Evolutionary conservation across 2,329 filamentous ascomycete genomes (phyloP), one percentile per base, ranked within the genome.

Genomic region (Ceratocystis variospora): DNA sequence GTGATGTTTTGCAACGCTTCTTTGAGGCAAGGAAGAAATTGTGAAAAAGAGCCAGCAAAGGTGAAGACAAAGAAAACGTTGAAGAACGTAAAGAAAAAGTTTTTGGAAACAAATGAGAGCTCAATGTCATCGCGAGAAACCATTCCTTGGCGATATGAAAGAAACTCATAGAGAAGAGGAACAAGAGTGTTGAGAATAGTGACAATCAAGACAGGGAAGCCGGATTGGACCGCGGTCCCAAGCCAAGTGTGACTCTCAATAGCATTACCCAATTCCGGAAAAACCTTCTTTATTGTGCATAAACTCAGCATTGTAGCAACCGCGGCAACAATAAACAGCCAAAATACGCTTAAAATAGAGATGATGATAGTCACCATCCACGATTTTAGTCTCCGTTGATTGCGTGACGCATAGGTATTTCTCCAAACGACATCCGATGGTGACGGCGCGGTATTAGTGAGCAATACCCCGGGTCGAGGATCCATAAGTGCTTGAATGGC

Each of bases 21-120:
- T 65, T 84, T 84, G 61, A 97, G 80, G 64, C 88, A 82, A 44
- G 80, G 79, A 75, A 85, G 85, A 72, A 96, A 89, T 65, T 87
- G 84, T 48, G 87, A 85, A 76, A 89, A 90, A 3, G 91, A 90
- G 65, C 88, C 89, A 59, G 96, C 89, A 31, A 94, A 82, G 0
- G 93, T 95, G 74, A 97, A 96, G 57, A 97, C 84, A 63, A 97
- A 83, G 76, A 99, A 99, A 67, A 97, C 90, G 76, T 99, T 99
- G 83, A 99, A 97, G 76, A 99, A 99, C 8, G 89, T 92, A 74
- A 99, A 99, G 80, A 97, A 96, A 77, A 97, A 99, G 76, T 97
- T 99, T 78, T 99, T 99, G 65, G 90, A 96, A 70, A 99, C 93
- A 57, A 95, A 81, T 0, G 94, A 97, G 5, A 99, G 81, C 75